Base-by-base conservation (phyloP, 768 basidiomycete genomes). In the Thelephora ganbajun region DNA sequence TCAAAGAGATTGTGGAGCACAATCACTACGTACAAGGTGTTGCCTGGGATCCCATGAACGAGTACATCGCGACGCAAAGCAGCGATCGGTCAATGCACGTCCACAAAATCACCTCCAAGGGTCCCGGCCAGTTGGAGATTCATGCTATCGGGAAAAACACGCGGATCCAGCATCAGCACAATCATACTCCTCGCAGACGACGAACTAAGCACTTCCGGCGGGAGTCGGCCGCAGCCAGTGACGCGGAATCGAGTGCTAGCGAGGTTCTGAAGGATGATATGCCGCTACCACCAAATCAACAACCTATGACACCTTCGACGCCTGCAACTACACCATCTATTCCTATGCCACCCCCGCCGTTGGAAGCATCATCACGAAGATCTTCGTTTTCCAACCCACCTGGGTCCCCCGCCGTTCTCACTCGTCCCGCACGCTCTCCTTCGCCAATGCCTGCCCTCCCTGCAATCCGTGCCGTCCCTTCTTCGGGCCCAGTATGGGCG, bases 11-110 rank as follows among this genome's bases (percentile, higher is more conserved):
- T 51, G 83, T 88, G 1, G 94, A 98, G 57, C 96, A 99, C 63
- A 79, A 75, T 33, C 94, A 98, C 63, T 97, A 88, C 59, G 96
- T 99, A 0, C 96, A 99, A 68, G 96, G 96, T 7, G 96, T 98
- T 23, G 89, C 94, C 0, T 99, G 96, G 96, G 96, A 99, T 54
- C 96, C 96, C 1, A 66, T 96, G 56, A 92, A 94, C 61, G 90
- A 96, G 62, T 98, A 86, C 59, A 88, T 99, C 51, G 93, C 96
- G 3, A 98, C 96, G 0, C 96, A 99, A 60, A 91, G 88, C 62
- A 89, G 84, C 57, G 96, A 99, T 64, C 76, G 94, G 42, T 85
- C 91, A 18, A 94, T 98, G 78, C 91, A 97, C 61, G 80, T 99
- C 54, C 90, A 97, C 65, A 76, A 76, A 52, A 79, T 97, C 54